Evolutionary conservation across 768 basidiomycete species (phyloP), one percentile per base, ranked within the genome.

Genomic region (Suillus cothurnatus): DNA sequence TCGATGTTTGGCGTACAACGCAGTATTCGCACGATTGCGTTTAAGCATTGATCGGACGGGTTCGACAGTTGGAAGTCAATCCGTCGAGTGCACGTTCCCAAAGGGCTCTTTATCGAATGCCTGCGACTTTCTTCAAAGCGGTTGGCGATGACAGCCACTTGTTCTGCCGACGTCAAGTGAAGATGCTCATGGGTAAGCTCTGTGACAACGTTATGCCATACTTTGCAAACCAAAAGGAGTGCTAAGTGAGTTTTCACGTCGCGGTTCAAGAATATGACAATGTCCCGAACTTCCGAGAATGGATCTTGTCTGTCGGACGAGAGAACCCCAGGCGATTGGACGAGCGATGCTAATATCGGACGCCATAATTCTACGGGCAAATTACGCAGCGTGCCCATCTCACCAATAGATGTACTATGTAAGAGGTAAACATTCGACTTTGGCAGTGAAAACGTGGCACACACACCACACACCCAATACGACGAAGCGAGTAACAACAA

Each of bases 151-250:
- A 69, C 56, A 14, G 71, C 61, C 31, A 83, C 71, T 63, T 84
- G 78, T n/a, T 72, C 66, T 17, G 73, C 73, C 7, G 73, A 74
- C 38, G 76, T 74, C 57, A 84, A 72, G 62, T 76, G 74, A 15
- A 84, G 68, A 58, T 83, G 81, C 61, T 83, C 81, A 34, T 76
- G 73, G 21, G 78, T 65, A 47, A 83, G 78, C 56, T 82, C 78
- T 1, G 70, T 69, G n/a, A 79, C 76, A 57, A 80, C 67, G 2
- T 70, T 61, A 60, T 75, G 65, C 80, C 83, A 84, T 8, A 72
- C 66, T 7, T 74, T 79, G 66, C 78, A 79, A 43, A 83, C 82
- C 26, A 76, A 69, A 5, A 74, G 71, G 3, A 82, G 68, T 11
- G 71, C 67, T 9, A 55, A 70, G 5, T 80, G 76, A 62, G 81